These are phyloP conservation scores for Diospyros lotus DNA, from an alignment of 148 eudicot genomes.

Conservation along the genomic window DNA sequence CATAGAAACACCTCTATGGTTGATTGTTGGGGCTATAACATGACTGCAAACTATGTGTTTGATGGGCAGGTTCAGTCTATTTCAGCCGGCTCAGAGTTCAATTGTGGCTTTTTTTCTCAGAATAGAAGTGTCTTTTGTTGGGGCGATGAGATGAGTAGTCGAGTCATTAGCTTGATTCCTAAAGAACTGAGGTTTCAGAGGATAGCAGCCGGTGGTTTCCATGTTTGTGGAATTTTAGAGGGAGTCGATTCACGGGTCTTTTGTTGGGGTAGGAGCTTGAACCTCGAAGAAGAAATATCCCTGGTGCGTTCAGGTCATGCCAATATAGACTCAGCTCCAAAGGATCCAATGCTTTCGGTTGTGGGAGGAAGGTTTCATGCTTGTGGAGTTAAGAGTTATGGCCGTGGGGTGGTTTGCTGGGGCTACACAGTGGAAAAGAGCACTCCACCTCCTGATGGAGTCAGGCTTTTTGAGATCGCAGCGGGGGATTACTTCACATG, in stretches of 20 bases:
- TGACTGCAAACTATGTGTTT: slow-evolving; percentile 59
- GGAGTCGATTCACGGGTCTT: slow-evolving; percentile 47
- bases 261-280: slow-evolving; percentile 83
- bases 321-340: slow-evolving; percentile 56
- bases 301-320: slow-evolving; percentile 25
- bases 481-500: slow-evolving; percentile 96
- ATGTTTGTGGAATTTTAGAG: slow-evolving; percentile 82
- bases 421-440: slow-evolving; percentile 49
- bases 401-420: slow-evolving; percentile 72
- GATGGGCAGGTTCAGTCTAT: slow-evolving; percentile 68
- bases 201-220: slow-evolving; percentile 87
- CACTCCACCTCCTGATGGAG: slow-evolving; percentile 50
- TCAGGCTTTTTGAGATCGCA: slow-evolving; percentile 48
- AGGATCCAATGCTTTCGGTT: slow-evolving; percentile 56
- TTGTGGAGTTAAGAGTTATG: slow-evolving; percentile 68
- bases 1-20: slow-evolving; percentile 56
- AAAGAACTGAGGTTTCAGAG: slow-evolving; percentile 40
- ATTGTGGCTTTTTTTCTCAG: slow-evolving; percentile 68
- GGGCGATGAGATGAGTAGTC: slow-evolving; percentile 78
- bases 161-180: slow-evolving; percentile 55
- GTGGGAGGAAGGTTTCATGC: slow-evolving; percentile 86
- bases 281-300: slow-evolving; percentile 45
- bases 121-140: slow-evolving; percentile 79
- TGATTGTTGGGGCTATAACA: slow-evolving; percentile 98
- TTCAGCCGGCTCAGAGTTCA: slow-evolving; percentile 80